A percentile compares a stretch with the other conserved stretches of the same genome.
These are phyloP conservation scores for Xylaria castorea DNA, from an alignment of 495 filamentous ascomycete genomes.

Conservation along the genomic window DNA sequence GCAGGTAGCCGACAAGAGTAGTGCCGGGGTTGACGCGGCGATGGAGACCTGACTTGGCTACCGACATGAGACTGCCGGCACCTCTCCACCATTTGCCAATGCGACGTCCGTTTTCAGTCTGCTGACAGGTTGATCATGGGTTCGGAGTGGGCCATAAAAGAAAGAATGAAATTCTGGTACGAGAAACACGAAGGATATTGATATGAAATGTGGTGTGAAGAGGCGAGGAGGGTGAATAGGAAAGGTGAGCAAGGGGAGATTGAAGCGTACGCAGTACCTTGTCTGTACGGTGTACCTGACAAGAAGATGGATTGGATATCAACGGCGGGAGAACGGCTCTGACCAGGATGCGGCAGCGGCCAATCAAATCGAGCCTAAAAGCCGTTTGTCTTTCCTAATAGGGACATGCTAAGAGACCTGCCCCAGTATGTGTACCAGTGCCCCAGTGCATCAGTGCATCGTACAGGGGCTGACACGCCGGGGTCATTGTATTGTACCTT, in stretches of 20 bases:
- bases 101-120: constrained; percentile 9
- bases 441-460: not conserved
- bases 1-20: constrained; percentile 22
- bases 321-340: constrained; percentile 17
- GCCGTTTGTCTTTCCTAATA: constrained; percentile 11
- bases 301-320: constrained; percentile 8
- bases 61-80: constrained; percentile 24
- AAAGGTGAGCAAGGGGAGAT: constrained; percentile 5
- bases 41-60: constrained; percentile 14
- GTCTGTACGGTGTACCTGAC: constrained; percentile 11
- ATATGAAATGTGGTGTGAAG: constrained; percentile 13
- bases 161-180: not conserved
- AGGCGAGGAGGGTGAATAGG: constrained; percentile 3
- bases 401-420: not conserved
- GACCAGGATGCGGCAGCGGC: not conserved
- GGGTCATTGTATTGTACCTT: not conserved
- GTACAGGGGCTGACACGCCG: not conserved
- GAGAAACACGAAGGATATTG: not conserved
- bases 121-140: constrained; percentile 26
- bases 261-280: not conserved
- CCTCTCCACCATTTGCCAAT: constrained; percentile 21
- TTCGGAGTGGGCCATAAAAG: constrained; percentile 14
- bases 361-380: constrained; percentile 7
- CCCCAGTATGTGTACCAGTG: not conserved
- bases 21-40: constrained; percentile 14